Evolutionary conservation across 257 asterid genomes (phyloP), one percentile per base, ranked within the genome.

Genomic region (Jaltomata sinuosa): DNA sequence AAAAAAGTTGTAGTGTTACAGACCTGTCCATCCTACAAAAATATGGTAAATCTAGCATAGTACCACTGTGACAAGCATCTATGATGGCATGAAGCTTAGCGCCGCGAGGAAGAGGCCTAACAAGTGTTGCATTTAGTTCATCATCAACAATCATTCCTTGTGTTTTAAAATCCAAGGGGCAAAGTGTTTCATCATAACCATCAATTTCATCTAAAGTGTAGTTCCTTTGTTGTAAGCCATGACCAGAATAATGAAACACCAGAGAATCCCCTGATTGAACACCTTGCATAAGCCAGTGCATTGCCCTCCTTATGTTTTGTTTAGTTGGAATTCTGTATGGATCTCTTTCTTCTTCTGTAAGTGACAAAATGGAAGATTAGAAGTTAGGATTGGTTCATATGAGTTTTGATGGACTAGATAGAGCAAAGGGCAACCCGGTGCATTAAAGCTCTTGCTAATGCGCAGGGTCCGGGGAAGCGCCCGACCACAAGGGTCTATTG

Each of bases 31-130:
- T 97, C 87, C 97, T 86, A 87, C 98, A 97, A 81, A 95, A 94
- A 89, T 16, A 93, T 4, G 97, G 93, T 53, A 97, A 85, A 86
- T 97, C 99, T 12, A 97, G 91, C 85, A 93, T 88, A 0, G 98
- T 97, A 80, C 99, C 99, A 32, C 99, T 95, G 88, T 97, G 99
- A 67, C 98, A 97, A 22, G 98, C 92, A 87, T 97, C 99, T 84
- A 97, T 91, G 45, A 97, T 89, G 0, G 99, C 97, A 21, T 97
- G 99, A 83, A 97, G 98, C 90, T 94, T 97, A 82, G 87, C 98
- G 11, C 99, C 98, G 6, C 81, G 86, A 22, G 97, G 97, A 83
- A 97, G 97, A 68, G 98, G 99, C 88, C 88, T 91, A 19, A 95
- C 98, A 1, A 97, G 68, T 9, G 94, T 88, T 9, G 94, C 91